Conservation (phyloP, 1,139 yeast genomes). For the Candida sanyaensis region DNA sequence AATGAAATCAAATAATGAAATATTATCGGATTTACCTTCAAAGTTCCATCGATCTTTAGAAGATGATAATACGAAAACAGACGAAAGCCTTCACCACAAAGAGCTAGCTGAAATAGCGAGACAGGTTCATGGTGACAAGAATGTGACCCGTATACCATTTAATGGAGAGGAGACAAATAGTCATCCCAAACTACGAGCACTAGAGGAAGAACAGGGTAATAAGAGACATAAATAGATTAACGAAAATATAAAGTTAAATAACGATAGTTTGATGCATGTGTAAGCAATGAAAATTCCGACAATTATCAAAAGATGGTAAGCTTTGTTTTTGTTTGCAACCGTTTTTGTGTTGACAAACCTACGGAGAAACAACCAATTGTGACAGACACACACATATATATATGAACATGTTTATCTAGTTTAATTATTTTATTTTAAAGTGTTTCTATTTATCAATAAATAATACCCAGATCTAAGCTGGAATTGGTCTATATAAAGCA, state of each 20-base stretch:
- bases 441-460: not conserved
- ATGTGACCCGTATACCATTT: constrained; percentile 3
- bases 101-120: not conserved
- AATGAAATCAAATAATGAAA: constrained; percentile 14
- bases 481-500: constrained; percentile 52
- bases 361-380: too few species aligned
- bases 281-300: too few species aligned
- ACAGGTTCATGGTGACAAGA: constrained; percentile 1
- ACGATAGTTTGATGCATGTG: not conserved
- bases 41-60: not conserved
- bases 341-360: too few species aligned
- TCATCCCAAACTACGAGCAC: constrained; percentile 30
- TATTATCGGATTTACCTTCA: constrained; percentile 18
- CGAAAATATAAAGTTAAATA: not conserved
- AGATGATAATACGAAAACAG: not conserved
- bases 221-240: constrained; percentile 16
- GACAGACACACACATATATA: too few species aligned
- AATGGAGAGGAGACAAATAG: constrained; percentile 7
- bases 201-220: constrained; percentile 26
- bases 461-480: constrained; percentile 26
- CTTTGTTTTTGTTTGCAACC: too few species aligned
- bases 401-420: not conserved
- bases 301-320: too few species aligned
- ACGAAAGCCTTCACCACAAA: not conserved
- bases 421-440: not conserved